Evolutionary conservation across 2,329 filamentous ascomycete genomes (phyloP).

Genomic region (Chaetothyriales sp.): DNA sequence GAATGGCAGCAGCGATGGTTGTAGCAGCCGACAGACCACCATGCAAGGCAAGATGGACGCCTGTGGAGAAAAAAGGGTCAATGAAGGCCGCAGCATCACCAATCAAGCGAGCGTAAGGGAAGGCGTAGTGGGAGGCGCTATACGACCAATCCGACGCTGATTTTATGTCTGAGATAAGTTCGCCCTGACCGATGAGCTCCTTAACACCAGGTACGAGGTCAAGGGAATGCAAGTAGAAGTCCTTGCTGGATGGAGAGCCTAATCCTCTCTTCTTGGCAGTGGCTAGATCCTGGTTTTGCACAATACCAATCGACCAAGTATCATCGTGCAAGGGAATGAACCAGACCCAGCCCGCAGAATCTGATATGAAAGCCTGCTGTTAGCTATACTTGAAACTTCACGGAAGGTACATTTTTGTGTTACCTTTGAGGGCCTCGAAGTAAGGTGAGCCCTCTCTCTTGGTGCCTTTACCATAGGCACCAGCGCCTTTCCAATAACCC

Average conservation of each 20-base stretch:
- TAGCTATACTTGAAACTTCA: constrained; percentile 18
- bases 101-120: constrained; percentile 28
- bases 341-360: constrained; percentile 43
- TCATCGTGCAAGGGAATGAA: constrained; percentile 38
- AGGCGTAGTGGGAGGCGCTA: constrained; percentile 30
- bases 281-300: too few relatives aligned
- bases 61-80: constrained; percentile 38
- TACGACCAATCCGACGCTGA: constrained; percentile 38
- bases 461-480: constrained; percentile 25
- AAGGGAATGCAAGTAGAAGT: too few relatives aligned
- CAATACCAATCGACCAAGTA: constrained; percentile 32
- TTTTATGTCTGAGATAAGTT: constrained; percentile 27
- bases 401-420: too few relatives aligned
- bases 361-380: too few relatives aligned
- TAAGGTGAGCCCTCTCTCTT: constrained; percentile 26
- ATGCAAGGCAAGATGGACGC: constrained; percentile 33
- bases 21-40: constrained; percentile 34
- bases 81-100: constrained; percentile 40
- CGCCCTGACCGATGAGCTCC: too few relatives aligned
- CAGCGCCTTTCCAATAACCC: constrained; percentile 34
- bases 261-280: too few relatives aligned
- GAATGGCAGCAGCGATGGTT: constrained; percentile 29
- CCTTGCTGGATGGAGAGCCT: too few relatives aligned
- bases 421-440: constrained; percentile 32
- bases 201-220: too few relatives aligned